A percentile compares a stretch with the other conserved stretches of the same genome.
Conservation (phyloP, 345 rosid species). For the Linum lewisii region DNA sequence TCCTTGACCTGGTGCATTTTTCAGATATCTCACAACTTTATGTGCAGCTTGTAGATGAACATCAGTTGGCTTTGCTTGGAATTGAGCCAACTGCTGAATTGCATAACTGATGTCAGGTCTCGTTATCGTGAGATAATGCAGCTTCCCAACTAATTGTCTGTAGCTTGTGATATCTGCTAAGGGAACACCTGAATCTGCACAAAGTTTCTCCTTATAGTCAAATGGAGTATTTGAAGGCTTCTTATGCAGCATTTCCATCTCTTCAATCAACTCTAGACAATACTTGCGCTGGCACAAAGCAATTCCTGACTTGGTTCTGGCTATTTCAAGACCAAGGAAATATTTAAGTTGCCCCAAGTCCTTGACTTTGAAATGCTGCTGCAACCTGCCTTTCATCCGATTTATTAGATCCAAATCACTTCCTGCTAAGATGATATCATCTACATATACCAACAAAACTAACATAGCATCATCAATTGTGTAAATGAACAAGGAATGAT, state of each 20-base stretch:
- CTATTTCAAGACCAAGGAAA: neutral
- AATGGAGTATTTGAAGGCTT: neutral
- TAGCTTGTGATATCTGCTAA: neutral
- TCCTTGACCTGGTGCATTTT: neutral
- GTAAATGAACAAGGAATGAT: constrained; percentile 1
- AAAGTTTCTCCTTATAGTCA: neutral
- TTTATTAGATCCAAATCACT: neutral
- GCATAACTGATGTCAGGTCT: neutral
- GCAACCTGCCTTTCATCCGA: neutral
- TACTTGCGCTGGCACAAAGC: neutral
- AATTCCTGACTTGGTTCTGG: neutral
- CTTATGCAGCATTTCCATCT: neutral
- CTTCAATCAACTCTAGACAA: constrained; percentile 4
- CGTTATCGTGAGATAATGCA: constrained; percentile 1
- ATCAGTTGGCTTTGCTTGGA: neutral
- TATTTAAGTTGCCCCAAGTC: neutral
- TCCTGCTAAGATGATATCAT: neutral
- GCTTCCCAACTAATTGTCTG: neutral
- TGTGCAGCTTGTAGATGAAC: neutral
- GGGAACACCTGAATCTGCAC: neutral
- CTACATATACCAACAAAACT: neutral
- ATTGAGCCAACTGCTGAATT: neutral
- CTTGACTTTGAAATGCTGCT: neutral
- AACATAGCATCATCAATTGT: too few relatives aligned
- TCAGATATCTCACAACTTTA: neutral